Percentiles rank a stretch among this genome's conserved stretches.
Conservation (phyloP, 257 asterid genomes). For the Anisodus acutangulus region DNA sequence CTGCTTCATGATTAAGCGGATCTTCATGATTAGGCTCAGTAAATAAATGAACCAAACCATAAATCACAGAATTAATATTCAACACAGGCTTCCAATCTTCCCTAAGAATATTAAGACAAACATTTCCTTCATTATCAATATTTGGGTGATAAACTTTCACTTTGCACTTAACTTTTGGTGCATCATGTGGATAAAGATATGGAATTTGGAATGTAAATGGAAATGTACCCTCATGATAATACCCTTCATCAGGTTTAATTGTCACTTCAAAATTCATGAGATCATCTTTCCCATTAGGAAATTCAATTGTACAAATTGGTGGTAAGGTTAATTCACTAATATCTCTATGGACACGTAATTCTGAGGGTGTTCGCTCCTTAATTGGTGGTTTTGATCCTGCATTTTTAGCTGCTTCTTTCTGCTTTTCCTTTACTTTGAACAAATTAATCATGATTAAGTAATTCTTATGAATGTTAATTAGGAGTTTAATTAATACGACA, state of each 20-base stretch:
- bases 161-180: conserved; percentile 97
- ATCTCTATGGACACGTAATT: conserved; percentile 45
- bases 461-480: not conserved
- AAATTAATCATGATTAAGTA: not conserved
- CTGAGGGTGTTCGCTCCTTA: not conserved
- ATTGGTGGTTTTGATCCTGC: not conserved
- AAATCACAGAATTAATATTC: conserved; percentile 82
- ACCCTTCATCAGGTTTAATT: conserved; percentile 85
- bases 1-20: conserved; percentile 89
- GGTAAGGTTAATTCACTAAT: conserved; percentile 84
- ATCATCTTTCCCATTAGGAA: conserved; percentile 90
- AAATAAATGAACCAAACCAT: conserved; percentile 82
- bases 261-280: conserved; percentile 94
- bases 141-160: conserved; percentile 94
- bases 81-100: conserved; percentile 98
- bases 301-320: conserved; percentile 67
- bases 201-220: conserved; percentile 81
- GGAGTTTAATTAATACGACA: not conserved
- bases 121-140: conserved; percentile 90
- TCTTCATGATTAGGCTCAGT: conserved; percentile 92
- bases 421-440: not conserved
- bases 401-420: not conserved
- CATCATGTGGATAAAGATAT: conserved; percentile 88
- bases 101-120: conserved; percentile 92
- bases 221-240: conserved; percentile 76